Evolutionary conservation across 805 yeast species (phyloP).

Genomic region (Pichia gijzeniarum): DNA sequence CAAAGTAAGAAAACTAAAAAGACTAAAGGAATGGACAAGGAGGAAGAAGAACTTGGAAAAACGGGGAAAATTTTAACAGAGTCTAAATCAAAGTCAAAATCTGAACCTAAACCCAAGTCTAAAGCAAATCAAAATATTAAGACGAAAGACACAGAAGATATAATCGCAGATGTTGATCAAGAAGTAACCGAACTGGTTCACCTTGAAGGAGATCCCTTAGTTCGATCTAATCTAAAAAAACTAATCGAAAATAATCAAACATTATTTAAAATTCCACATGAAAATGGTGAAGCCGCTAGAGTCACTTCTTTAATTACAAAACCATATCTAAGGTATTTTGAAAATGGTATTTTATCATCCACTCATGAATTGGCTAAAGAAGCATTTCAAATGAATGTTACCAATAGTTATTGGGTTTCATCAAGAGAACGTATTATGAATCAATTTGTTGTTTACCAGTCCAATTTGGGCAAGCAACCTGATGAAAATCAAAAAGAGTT

Average conservation of each 20-base stretch:
- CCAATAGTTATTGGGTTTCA: constrained; percentile 90
- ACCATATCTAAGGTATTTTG: constrained; percentile 63
- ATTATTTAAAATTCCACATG: constrained; percentile 77
- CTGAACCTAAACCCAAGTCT: neutral
- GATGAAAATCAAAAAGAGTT: constrained; percentile 20
- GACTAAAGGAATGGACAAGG: neutral
- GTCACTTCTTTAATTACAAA: constrained; percentile 77
- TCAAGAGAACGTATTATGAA: constrained; percentile 75
- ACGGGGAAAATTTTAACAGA: too few relatives aligned
- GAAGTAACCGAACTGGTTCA: constrained; percentile 1
- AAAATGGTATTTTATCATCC: constrained; percentile 65
- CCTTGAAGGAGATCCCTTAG: constrained; percentile 14
- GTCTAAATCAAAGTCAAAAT: neutral
- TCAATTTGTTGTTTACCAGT: constrained; percentile 70
- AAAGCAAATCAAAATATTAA: too few relatives aligned
- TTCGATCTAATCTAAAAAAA: constrained; percentile 12
- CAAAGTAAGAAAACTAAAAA: neutral
- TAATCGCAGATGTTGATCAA: neutral
- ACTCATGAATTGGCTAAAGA: constrained; percentile 66
- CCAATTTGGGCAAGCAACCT: neutral
- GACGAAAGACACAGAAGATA: neutral
- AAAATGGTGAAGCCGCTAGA: constrained; percentile 68
- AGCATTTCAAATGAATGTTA: constrained; percentile 69
- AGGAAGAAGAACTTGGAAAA: neutral
- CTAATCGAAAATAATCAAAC: constrained; percentile 10